These are phyloP conservation scores for Monotropa hypopitys DNA, from an alignment of 179 eudicot genomes.

Conservation along the genomic window DNA sequence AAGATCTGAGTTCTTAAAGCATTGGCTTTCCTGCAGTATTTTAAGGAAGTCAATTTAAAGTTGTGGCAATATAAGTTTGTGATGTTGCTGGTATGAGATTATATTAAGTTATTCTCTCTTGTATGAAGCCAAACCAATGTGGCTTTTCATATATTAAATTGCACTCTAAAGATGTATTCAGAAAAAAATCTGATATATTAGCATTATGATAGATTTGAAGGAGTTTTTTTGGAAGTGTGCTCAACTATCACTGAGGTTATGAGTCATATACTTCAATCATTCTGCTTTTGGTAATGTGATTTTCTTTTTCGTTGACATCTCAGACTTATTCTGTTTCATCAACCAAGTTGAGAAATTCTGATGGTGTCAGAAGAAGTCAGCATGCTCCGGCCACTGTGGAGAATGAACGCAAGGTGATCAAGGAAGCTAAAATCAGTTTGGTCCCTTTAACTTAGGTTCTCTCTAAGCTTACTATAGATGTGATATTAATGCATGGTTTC, in stretches of 20 bases:
- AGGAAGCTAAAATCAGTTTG: slow-evolving; percentile 1
- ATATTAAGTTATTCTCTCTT: neutral
- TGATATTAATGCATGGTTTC: slow-evolving; percentile 5
- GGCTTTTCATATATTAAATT: neutral
- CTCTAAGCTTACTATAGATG: neutral
- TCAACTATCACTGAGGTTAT: neutral
- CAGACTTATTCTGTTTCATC: slow-evolving; percentile 52
- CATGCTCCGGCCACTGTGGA: slow-evolving; percentile 26
- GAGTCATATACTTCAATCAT: neutral
- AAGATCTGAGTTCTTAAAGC: neutral
- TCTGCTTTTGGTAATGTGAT: neutral
- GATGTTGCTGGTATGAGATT: slow-evolving; percentile 3
- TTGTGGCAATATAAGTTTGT: neutral
- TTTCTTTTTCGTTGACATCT: neutral
- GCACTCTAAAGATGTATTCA: neutral
- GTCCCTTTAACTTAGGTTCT: neutral
- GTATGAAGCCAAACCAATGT: neutral
- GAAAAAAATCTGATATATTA: neutral
- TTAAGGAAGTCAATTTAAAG: neutral
- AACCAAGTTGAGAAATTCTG: slow-evolving; percentile 33
- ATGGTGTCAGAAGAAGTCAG: slow-evolving; percentile 25
- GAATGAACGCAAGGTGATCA: slow-evolving; percentile 22
- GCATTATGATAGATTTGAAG: neutral
- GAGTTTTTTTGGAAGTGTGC: neutral
- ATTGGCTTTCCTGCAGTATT: neutral